Evolutionary conservation across 768 basidiomycete species (phyloP).

Genomic region (Russula compacta): DNA sequence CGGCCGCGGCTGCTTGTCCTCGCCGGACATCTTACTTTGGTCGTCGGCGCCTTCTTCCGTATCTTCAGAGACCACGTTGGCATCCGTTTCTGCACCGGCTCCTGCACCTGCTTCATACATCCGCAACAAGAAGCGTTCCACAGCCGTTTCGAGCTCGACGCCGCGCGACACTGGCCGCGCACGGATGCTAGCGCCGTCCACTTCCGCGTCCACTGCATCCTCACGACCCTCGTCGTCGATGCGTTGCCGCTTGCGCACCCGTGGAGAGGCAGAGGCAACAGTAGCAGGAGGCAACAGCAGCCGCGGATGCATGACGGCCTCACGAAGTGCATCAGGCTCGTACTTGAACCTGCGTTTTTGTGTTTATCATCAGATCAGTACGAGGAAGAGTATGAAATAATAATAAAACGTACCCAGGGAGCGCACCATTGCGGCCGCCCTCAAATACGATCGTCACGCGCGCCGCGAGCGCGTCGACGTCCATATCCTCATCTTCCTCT

Average conservation of each 20-base stretch:
- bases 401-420: slow-evolving; percentile 6
- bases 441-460: slow-evolving; percentile 18
- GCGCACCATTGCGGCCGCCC: slow-evolving; percentile 7
- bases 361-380: background rate
- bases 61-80: background rate
- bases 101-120: slow-evolving; percentile 9
- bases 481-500: slow-evolving; percentile 16
- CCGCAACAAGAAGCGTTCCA: slow-evolving; percentile 25
- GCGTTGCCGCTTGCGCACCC: slow-evolving; percentile 18
- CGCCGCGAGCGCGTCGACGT: slow-evolving; percentile 13
- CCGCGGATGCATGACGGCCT: slow-evolving; percentile 21
- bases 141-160: slow-evolving; percentile 25
- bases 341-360: slow-evolving; percentile 26
- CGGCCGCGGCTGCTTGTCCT: background rate
- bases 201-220: background rate
- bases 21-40: background rate
- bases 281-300: background rate
- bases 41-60: background rate
- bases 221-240: slow-evolving; percentile 1
- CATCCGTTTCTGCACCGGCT: background rate
- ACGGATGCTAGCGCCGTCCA: background rate
- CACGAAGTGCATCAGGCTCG: slow-evolving; percentile 23
- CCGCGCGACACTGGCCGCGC: slow-evolving; percentile 10
- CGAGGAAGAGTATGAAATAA: no score
- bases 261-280: background rate